Conservation (phyloP, 1,284 basidiomycete genomes). For the Leccinum cinnamomeum region DNA sequence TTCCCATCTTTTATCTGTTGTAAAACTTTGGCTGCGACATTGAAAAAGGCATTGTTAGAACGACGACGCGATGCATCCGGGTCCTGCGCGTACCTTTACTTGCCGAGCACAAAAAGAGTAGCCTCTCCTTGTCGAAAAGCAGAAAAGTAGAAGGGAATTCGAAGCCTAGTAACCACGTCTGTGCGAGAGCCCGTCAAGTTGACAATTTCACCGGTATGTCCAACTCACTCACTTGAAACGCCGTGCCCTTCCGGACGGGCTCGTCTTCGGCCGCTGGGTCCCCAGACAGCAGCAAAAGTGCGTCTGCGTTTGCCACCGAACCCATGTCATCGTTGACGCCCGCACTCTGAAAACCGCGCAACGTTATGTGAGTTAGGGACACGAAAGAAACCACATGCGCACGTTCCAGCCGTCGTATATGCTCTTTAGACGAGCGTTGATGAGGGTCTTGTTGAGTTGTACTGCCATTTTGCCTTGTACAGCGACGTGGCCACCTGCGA, state of each 20-base stretch:
- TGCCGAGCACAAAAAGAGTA: constrained; percentile 83
- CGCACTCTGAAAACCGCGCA: constrained; percentile 44
- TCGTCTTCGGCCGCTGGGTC: constrained; percentile 84
- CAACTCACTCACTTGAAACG: constrained; percentile 72
- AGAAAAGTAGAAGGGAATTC: constrained; percentile 95
- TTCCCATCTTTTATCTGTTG: constrained; percentile 62
- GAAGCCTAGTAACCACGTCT: constrained; percentile 96
- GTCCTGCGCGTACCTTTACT: constrained; percentile 69
- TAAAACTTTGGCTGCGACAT: constrained; percentile 65
- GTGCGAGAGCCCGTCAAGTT: constrained; percentile 17
- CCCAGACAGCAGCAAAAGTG: constrained; percentile 77
- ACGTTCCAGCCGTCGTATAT: constrained; percentile 79
- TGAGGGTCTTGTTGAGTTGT: constrained; percentile 58
- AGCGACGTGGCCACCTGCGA: constrained; percentile 10
- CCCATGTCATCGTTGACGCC: constrained; percentile 69
- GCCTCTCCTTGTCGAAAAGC: constrained; percentile 74
- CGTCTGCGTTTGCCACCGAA: constrained; percentile 65
- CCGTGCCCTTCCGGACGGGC: constrained; percentile 84
- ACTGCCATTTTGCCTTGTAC: constrained; percentile 39
- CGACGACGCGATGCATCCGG: constrained; percentile 6
- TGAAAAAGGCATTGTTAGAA: constrained; percentile 22
- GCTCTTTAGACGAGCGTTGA: constrained; percentile 64
- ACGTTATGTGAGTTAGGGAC: constrained; percentile 13
- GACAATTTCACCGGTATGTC: constrained; percentile 9
- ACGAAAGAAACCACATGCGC: constrained; percentile 32